phyloP scores from a whole-genome alignment of 169 alveolate genomes.

The Plasmodium inui region DNA sequence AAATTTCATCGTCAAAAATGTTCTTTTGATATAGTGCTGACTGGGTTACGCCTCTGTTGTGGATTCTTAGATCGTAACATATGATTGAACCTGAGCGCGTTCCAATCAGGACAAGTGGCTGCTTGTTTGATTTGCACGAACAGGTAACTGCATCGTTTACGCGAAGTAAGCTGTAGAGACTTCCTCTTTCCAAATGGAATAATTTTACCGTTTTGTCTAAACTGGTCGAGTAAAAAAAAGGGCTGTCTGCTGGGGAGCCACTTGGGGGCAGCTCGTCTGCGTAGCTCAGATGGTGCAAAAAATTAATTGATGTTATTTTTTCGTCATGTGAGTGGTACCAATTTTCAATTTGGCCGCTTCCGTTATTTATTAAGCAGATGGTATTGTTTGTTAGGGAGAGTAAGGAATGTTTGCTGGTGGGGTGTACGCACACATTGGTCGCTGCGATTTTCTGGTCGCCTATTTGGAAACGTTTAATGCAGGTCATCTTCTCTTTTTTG shows the following conservation, averaged over 20 bases:
- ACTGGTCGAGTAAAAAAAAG: slow-evolving; percentile 17
- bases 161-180: not conserved
- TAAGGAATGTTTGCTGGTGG: not conserved
- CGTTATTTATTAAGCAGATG: not conserved
- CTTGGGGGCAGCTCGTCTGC: not conserved
- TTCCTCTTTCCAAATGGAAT: not conserved
- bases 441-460: slow-evolving; percentile 19
- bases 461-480: slow-evolving; percentile 19
- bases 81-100: slow-evolving; percentile 10
- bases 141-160: slow-evolving; percentile 1
- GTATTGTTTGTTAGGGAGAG: not conserved
- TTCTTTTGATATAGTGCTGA: slow-evolving; percentile 1
- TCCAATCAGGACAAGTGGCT: slow-evolving; percentile 1
- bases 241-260: not conserved
- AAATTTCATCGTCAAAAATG: not conserved
- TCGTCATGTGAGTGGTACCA: slow-evolving; percentile 13
- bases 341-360: not conserved
- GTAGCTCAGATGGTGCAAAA: not conserved
- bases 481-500: not conserved
- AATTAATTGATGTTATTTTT: slow-evolving; percentile 26
- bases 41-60: not conserved
- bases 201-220: slow-evolving; percentile 20
- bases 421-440: slow-evolving; percentile 12
- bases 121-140: not conserved
- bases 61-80: slow-evolving; percentile 14